These are phyloP conservation scores for Acmispon strigosus DNA, from an alignment of 306 rosid species.

Conservation along the genomic window DNA sequence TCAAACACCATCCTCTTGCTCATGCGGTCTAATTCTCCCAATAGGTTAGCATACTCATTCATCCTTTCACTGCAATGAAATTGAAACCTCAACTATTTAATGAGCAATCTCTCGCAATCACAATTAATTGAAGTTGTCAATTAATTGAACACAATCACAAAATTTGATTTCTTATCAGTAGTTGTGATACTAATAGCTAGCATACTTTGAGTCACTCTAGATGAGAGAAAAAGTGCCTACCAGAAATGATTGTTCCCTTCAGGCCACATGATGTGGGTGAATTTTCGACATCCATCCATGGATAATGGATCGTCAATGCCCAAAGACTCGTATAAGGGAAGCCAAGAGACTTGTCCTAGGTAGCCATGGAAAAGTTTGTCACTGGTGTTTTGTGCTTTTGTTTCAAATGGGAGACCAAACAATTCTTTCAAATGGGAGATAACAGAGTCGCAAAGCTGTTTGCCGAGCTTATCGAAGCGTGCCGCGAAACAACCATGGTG, in stretches of 20 bases:
- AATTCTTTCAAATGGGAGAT: constrained; percentile 12
- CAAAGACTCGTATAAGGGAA: constrained; percentile 39
- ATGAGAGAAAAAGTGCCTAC: not conserved
- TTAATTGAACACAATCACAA: no score
- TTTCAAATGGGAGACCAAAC: constrained; percentile 26
- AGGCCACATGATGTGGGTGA: constrained; percentile 27
- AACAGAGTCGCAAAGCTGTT: constrained; percentile 18
- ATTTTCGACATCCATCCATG: constrained; percentile 18
- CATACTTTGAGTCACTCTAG: no score
- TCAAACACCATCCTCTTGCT: constrained; percentile 38
- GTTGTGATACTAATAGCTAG: no score
- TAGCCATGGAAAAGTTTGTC: constrained; percentile 33
- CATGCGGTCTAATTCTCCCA: constrained; percentile 19
- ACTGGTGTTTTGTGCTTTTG: constrained; percentile 25
- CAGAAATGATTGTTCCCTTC: constrained; percentile 26
- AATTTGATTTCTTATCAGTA: no score
- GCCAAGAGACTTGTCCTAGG: constrained; percentile 22
- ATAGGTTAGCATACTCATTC: constrained; percentile 5
- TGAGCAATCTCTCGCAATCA: no score
- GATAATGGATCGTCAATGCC: constrained; percentile 24
- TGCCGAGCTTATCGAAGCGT: not conserved
- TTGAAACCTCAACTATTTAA: no score
- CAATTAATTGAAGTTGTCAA: no score
- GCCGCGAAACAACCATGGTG: constrained; percentile 24
- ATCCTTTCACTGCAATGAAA: constrained; percentile 12